Evolutionary conservation across 441 rosid genomes (phyloP).

Genomic region (Gossypium gossypioides): DNA sequence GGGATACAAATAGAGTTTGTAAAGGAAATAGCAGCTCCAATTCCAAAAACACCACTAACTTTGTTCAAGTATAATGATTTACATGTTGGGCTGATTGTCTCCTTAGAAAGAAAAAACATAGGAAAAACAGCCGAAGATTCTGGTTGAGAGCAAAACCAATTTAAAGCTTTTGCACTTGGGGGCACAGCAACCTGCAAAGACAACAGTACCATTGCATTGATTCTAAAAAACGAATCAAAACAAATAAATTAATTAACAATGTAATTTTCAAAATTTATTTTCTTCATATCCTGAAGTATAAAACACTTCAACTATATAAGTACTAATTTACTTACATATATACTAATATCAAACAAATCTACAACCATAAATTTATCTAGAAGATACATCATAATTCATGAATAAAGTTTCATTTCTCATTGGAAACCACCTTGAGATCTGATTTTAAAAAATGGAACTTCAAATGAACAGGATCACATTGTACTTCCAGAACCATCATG

Average conservation of each 20-base stretch:
- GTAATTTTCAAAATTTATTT: background rate
- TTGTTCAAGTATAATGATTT: constrained; percentile 48
- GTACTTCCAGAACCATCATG: background rate
- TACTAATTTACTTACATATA: background rate
- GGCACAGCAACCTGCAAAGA: constrained; percentile 70
- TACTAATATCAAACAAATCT: background rate
- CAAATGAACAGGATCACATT: background rate
- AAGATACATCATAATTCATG: background rate
- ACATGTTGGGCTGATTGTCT: constrained; percentile 31
- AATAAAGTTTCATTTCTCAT: background rate
- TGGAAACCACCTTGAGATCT: background rate
- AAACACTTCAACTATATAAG: constrained; percentile 1
- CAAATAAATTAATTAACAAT: background rate
- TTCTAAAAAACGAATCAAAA: background rate
- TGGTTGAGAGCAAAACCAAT: constrained; percentile 74
- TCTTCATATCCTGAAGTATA: constrained; percentile 1
- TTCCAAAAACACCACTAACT: constrained; percentile 64
- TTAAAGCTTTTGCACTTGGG: constrained; percentile 73
- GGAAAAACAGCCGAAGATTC: constrained; percentile 49
- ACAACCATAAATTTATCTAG: background rate
- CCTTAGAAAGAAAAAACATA: constrained; percentile 70
- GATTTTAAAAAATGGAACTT: background rate
- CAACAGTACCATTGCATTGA: background rate
- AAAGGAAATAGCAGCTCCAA: constrained; percentile 74
- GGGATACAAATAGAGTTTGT: constrained; percentile 23